Percentiles rank a stretch among this genome's conserved stretches.
These are phyloP conservation scores for Malus domestica DNA, from an alignment of 306 rosid species.

Conservation along the genomic window DNA sequence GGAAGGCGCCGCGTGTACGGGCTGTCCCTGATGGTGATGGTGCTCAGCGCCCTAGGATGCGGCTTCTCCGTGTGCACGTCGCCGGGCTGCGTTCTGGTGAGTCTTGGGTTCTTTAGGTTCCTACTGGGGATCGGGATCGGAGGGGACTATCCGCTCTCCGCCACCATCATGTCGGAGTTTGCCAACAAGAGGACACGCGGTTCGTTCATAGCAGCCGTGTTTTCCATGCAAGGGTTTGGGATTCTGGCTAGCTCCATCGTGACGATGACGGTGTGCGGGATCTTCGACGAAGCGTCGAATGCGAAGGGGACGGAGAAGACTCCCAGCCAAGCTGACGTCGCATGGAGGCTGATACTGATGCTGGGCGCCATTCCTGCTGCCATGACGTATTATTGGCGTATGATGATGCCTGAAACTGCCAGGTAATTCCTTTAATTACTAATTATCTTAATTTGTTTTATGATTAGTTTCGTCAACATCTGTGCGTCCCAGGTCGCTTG, in stretches of 20 bases:
- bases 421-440: slow-evolving; percentile 31
- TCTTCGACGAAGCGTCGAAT: slow-evolving; percentile 21
- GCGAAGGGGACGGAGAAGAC: background rate
- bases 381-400: slow-evolving; percentile 78
- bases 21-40: slow-evolving; percentile 44
- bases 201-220: slow-evolving; percentile 73
- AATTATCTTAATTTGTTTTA: background rate
- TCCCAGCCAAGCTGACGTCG: slow-evolving; percentile 47
- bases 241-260: slow-evolving; percentile 56
- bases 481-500: background rate
- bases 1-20: slow-evolving; percentile 67
- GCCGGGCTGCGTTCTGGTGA: slow-evolving; percentile 36
- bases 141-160: slow-evolving; percentile 75
- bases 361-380: slow-evolving; percentile 70
- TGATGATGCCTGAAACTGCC: slow-evolving; percentile 89
- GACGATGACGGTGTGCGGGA: slow-evolving; percentile 42
- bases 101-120: slow-evolving; percentile 66
- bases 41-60: slow-evolving; percentile 44
- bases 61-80: slow-evolving; percentile 59
- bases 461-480: background rate
- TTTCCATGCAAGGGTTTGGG: slow-evolving; percentile 83
- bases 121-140: slow-evolving; percentile 69
- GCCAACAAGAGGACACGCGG: slow-evolving; percentile 77
- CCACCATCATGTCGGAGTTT: slow-evolving; percentile 85
- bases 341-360: slow-evolving; percentile 73